Conservation (phyloP, 2,329 filamentous ascomycete genomes). For the Aspergillus sp. region DNA sequence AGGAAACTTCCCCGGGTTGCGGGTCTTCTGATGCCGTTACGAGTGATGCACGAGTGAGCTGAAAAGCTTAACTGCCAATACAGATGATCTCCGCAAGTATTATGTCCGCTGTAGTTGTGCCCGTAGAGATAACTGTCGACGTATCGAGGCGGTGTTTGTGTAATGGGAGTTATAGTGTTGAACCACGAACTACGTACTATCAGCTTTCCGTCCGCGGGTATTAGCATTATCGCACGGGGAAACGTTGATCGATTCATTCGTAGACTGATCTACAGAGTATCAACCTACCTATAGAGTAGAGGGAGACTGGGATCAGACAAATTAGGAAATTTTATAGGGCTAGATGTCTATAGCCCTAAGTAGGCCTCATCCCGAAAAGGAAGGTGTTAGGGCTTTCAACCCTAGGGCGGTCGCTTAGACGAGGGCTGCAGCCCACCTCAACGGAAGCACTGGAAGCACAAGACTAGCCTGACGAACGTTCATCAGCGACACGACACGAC, state of each 20-base stretch:
- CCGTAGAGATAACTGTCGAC: not conserved
- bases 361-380: not conserved
- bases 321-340: constrained; percentile 9
- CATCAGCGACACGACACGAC: constrained; percentile 38
- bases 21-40: constrained; percentile 38
- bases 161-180: not conserved
- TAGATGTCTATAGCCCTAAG: constrained; percentile 4
- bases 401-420: constrained; percentile 42
- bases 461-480: constrained; percentile 25
- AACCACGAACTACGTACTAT: too few species aligned
- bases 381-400: constrained; percentile 35
- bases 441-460: constrained; percentile 27
- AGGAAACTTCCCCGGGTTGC: constrained; percentile 26
- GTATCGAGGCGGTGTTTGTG: not conserved
- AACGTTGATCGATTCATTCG: too few species aligned
- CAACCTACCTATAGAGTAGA: not conserved
- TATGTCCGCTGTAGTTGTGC: not conserved
- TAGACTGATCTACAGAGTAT: too few species aligned
- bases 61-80: constrained; percentile 34
- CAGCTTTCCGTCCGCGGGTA: too few species aligned
- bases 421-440: constrained; percentile 36
- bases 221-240: too few species aligned
- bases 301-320: not conserved
- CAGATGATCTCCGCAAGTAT: constrained; percentile 29
- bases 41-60: constrained; percentile 33